These are phyloP conservation scores for Xylaria polymorpha DNA, from an alignment of 2,329 filamentous ascomycete species.

Conservation along the genomic window DNA sequence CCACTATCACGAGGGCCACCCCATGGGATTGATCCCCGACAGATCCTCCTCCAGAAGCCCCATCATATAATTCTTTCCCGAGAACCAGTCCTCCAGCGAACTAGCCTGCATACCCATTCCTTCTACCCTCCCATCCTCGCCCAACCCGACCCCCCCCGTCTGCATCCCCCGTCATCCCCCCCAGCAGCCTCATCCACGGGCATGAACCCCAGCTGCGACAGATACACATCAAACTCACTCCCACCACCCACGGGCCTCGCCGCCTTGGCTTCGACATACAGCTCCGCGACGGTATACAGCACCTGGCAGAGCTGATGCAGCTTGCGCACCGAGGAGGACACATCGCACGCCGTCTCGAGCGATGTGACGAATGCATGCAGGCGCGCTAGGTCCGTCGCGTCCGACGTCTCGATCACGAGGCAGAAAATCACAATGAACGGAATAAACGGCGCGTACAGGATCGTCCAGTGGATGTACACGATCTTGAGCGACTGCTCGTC, in stretches of 20 bases:
- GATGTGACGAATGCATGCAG: slow-evolving; percentile 63
- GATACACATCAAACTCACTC: slow-evolving; percentile 51
- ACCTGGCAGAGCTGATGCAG: slow-evolving; percentile 69
- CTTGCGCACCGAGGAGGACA: slow-evolving; percentile 62
- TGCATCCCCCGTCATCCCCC: slow-evolving; percentile 22
- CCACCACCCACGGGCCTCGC: slow-evolving; percentile 46
- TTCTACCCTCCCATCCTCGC: neutral
- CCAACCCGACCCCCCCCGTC: neutral
- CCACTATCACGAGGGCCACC: slow-evolving; percentile 39
- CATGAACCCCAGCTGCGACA: slow-evolving; percentile 52
- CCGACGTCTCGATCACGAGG: slow-evolving; percentile 60
- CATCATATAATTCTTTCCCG: slow-evolving; percentile 50
- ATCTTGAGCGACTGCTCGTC: slow-evolving; percentile 53
- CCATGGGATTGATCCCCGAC: slow-evolving; percentile 47
- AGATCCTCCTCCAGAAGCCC: slow-evolving; percentile 51
- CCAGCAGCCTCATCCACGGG: slow-evolving; percentile 39
- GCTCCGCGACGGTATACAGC: slow-evolving; percentile 66
- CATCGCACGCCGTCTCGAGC: slow-evolving; percentile 60
- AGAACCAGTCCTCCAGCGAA: slow-evolving; percentile 52
- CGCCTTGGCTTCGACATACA: slow-evolving; percentile 68
- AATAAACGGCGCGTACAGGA: slow-evolving; percentile 64
- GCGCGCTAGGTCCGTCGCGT: slow-evolving; percentile 56
- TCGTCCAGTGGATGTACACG: slow-evolving; percentile 59
- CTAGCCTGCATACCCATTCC: slow-evolving; percentile 42
- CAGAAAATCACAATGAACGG: slow-evolving; percentile 66